Base-by-base conservation (phyloP, 1,139 yeast species). In the Pichia sp. region DNA sequence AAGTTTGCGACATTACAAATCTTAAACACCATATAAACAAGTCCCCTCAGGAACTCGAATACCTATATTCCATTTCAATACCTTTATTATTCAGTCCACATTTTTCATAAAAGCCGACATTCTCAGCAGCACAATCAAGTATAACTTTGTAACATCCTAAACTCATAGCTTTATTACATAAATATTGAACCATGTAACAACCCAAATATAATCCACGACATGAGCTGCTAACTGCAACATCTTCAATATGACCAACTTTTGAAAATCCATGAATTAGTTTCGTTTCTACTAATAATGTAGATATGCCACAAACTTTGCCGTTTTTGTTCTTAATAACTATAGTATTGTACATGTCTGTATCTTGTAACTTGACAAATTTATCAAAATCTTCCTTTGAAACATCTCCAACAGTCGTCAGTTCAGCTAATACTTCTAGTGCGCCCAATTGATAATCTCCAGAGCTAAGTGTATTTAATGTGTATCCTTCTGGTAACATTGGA, bases 191-290 rank as follows among this genome's bases (percentile, higher is more conserved):
- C 68, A 92, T 66, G 18, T 74, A 68, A 56, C 73, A 68, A 0
- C 98, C 98, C 46, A 92, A 69, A 56, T 79, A 78, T 63, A 83
- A 82, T 9, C 98, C 98, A 61, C 90, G 97, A 64, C 86, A 88
- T 16, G 74, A 68, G 35, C 67, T 65, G 32, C 80, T 76, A 7
- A 92, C 96, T 0, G 97, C 86, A 52, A 92, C 90, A 63, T 92
- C 98, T 63, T 92, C 98, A 53, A 92, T 85, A 67, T 92, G 98
- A 6, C 97, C 98, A 13, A 88, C 95, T 47, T 73, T 66, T 0
- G 96, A 95, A 64, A 94, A 82, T 44, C 72, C 78, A 64, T 90
- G 97, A 45, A 84, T 81, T 51, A 81, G 58, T 59, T 85, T 85
- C 45, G 68, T 69, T 59, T 85, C 94, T 18, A 85, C 65, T 6